Evolutionary conservation across 1,284 basidiomycete species (phyloP).

Genomic region (Thelephora terrestris): DNA sequence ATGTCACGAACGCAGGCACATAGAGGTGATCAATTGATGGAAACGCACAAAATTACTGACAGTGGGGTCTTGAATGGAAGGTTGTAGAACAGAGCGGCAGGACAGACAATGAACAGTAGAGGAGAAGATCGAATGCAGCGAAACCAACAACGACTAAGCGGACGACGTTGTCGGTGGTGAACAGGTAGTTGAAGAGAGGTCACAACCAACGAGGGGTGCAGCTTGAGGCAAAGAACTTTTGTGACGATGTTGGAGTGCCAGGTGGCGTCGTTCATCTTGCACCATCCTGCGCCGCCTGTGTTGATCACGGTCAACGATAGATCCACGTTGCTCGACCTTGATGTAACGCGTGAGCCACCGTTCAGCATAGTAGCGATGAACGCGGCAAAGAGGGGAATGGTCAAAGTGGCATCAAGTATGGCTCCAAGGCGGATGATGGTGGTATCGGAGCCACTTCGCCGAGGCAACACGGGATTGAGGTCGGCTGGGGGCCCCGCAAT

Average conservation of each 20-base stretch:
- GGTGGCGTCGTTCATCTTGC: background rate
- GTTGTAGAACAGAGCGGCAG: background rate
- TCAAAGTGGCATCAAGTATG: background rate
- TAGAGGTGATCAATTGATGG: no score
- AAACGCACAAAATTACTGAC: no score
- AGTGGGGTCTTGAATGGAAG: no score
- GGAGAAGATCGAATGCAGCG: background rate
- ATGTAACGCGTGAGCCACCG: slow-evolving; percentile 1
- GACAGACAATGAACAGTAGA: background rate
- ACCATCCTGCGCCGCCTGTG: slow-evolving; percentile 1
- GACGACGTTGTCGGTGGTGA: background rate
- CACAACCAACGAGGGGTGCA: slow-evolving; percentile 1
- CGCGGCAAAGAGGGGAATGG: background rate
- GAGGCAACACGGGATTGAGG: background rate
- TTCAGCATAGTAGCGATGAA: slow-evolving; percentile 1
- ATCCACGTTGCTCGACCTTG: background rate
- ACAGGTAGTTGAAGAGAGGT: background rate
- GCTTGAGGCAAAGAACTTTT: background rate
- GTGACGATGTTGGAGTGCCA: slow-evolving; percentile 2
- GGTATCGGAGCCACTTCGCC: background rate
- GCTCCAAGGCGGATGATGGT: background rate
- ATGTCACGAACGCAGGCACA: no score
- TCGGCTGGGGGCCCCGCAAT: no score
- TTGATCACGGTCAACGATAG: background rate
- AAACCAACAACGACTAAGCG: background rate